Conservation (phyloP, 495 filamentous ascomycete genomes). For the Hypoxylon perforatum region DNA sequence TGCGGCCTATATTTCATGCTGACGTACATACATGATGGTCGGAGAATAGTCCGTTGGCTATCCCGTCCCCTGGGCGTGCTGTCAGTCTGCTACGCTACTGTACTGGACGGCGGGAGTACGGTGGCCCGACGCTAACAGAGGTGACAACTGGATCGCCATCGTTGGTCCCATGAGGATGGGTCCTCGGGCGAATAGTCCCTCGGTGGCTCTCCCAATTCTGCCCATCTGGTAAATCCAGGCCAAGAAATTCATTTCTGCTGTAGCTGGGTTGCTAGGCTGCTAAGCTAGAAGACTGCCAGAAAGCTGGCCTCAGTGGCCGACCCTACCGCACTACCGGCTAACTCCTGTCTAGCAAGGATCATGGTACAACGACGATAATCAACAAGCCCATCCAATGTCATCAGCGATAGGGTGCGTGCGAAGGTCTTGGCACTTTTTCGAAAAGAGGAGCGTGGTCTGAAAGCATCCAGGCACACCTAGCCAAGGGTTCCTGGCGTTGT, state of each 20-base stretch:
- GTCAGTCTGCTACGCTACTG: conserved; percentile 9
- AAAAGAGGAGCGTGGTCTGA: conserved; percentile 36
- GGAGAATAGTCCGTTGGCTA: conserved; percentile 39
- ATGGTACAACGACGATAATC: conserved; percentile 41
- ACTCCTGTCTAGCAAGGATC: conserved; percentile 42
- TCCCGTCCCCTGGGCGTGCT: conserved; percentile 12
- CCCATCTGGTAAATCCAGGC: conserved; percentile 4
- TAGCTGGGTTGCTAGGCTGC: neutral
- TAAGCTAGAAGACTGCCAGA: conserved; percentile 16
- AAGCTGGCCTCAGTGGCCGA: neutral
- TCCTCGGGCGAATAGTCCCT: conserved; percentile 18
- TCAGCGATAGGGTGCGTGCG: conserved; percentile 32
- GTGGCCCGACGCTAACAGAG: conserved; percentile 34
- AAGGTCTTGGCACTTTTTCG: conserved; percentile 33
- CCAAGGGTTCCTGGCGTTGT: conserved; percentile 40
- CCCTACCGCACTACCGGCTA: conserved; percentile 23
- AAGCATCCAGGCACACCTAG: conserved; percentile 40
- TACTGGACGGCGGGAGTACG: neutral
- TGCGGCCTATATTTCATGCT: conserved; percentile 22
- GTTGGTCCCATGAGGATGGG: conserved; percentile 36
- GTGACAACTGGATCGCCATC: conserved; percentile 30
- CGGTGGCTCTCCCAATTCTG: conserved; percentile 14
- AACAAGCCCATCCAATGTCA: conserved; percentile 37
- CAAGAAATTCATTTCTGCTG: conserved; percentile 10
- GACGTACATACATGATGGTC: conserved; percentile 37